Conservation (phyloP, 2,329 filamentous ascomycete species). For the Lomentospora prolificans region DNA sequence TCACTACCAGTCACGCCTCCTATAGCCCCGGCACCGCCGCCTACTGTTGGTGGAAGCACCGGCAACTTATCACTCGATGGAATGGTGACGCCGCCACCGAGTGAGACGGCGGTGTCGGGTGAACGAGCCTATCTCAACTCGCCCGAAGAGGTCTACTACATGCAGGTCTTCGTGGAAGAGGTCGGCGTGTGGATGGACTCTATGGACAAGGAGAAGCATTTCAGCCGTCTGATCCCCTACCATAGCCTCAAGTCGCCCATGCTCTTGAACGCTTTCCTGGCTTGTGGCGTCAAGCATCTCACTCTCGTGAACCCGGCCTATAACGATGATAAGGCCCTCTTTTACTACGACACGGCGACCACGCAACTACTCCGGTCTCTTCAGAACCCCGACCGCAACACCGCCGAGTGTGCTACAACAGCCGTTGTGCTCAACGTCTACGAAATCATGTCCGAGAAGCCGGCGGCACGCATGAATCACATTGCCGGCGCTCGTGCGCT, state of each 20-base stretch:
- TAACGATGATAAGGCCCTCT: constrained; percentile 65
- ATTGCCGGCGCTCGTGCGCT: constrained; percentile 75
- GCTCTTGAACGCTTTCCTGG: constrained; percentile 79
- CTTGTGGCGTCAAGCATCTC: constrained; percentile 78
- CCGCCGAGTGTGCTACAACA: constrained; percentile 73
- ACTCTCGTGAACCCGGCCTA: constrained; percentile 59
- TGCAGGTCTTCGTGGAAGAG: constrained; percentile 87
- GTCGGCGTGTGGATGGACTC: constrained; percentile 93
- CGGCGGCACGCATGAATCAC: constrained; percentile 76
- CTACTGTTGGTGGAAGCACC: constrained; percentile 6
- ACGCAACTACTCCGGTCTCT: constrained; percentile 65
- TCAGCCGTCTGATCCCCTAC: constrained; percentile 74
- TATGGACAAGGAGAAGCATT: constrained; percentile 77
- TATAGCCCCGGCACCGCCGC: constrained; percentile 7
- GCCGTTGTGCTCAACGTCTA: constrained; percentile 87
- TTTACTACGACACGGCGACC: constrained; percentile 81
- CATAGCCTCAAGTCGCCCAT: constrained; percentile 74
- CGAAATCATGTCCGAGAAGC: constrained; percentile 80
- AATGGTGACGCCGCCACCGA: constrained; percentile 29
- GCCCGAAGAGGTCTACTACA: constrained; percentile 72
- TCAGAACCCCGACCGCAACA: constrained; percentile 78
- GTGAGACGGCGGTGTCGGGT: constrained; percentile 22
- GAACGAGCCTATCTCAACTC: constrained; percentile 57
- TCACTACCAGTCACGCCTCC: constrained; percentile 26
- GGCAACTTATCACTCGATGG: constrained; percentile 18